Base-by-base conservation (phyloP, 2,329 filamentous ascomycete genomes). In the Calonectria fujianensis region DNA sequence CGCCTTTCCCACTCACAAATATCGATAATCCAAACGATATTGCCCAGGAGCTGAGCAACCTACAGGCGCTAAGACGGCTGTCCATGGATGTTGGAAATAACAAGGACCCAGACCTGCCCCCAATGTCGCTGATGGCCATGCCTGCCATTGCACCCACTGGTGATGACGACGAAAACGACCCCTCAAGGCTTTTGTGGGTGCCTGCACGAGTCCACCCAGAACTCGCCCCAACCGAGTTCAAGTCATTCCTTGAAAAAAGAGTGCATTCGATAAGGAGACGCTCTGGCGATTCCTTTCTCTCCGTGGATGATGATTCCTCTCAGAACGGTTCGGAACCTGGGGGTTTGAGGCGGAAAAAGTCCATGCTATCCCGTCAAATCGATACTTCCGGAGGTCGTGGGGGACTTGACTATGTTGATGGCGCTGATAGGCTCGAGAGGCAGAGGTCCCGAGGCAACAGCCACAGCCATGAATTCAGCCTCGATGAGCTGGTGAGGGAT, bases 151-250 rank as follows among this genome's bases (percentile, higher is more conserved):
- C 94, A 24, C 94, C 95, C 1, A 92, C 89, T 3, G 91, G 92
- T 39, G 91, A 92, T 74, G 94, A 95, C 76, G 94, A 97, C 81
- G 96, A 98, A 83, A 94, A 96, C 80, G 96, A 98, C 83, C 92
- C 95, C 10, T 96, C 96, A 2, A 91, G 96, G 76, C 87, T 98
- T 74, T 94, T 98, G 78, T 99, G 97, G 97, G 97, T 99, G 8
- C 97, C 97, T 7, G 97, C 97, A 31, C 92, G 96, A 73, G 90
- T 99, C 35, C 97, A 99, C 81, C 97, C 97, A 0, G 97, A 99
- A 85, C 89, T 99, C 64, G 97, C 97, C 3, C 97, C 97, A 1
- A 96, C 94, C 82, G 97, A 98, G 80, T 99, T 98, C 89, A 98
- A 98, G 85, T 96, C 94, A 1, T 99, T 98, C 79, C 90, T 99